Percentiles rank a stretch among this genome's conserved stretches.
Evolutionary conservation across 257 asterid genomes (phyloP).

Genomic region (Forsythia suspensa): DNA sequence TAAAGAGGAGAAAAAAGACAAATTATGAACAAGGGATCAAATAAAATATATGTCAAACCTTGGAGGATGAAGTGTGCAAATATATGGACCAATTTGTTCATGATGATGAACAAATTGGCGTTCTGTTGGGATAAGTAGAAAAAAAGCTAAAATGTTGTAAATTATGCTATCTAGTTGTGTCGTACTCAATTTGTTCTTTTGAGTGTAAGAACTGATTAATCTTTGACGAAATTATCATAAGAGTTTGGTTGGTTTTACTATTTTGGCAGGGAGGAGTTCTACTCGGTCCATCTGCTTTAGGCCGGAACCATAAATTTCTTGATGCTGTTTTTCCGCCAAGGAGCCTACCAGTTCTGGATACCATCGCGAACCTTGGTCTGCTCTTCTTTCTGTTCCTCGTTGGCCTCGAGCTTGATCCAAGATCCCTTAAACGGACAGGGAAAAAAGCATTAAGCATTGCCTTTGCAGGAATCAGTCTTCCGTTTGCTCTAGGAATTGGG

Average conservation of each 20-base stretch:
- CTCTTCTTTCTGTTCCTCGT: slow-evolving; percentile 36
- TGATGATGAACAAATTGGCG: too few relatives aligned
- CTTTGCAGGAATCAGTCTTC: slow-evolving; percentile 32
- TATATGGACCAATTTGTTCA: too few relatives aligned
- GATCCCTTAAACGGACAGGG: slow-evolving; percentile 21
- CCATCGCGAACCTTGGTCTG: slow-evolving; percentile 39
- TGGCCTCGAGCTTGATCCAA: slow-evolving; percentile 35
- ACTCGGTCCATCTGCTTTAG: slow-evolving; percentile 36
- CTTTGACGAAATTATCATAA: too few relatives aligned
- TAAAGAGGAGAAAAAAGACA: too few relatives aligned
- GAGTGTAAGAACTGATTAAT: too few relatives aligned
- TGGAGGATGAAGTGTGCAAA: too few relatives aligned
- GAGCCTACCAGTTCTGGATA: slow-evolving; percentile 37
- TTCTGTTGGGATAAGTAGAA: not conserved
- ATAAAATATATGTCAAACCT: too few relatives aligned
- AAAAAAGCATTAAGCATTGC: slow-evolving; percentile 34
- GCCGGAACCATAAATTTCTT: slow-evolving; percentile 22
- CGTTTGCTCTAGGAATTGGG: slow-evolving; percentile 34
- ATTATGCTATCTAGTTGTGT: not conserved
- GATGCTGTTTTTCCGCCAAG: slow-evolving; percentile 24
- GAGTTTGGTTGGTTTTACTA: not conserved
- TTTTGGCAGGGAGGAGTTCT: slow-evolving; percentile 29
- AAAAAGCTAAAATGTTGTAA: not conserved
- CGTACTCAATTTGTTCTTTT: too few relatives aligned
- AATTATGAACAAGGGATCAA: too few relatives aligned